Base-by-base conservation (phyloP, 352 stramenopile species). In the Phytophthora lateralis region DNA sequence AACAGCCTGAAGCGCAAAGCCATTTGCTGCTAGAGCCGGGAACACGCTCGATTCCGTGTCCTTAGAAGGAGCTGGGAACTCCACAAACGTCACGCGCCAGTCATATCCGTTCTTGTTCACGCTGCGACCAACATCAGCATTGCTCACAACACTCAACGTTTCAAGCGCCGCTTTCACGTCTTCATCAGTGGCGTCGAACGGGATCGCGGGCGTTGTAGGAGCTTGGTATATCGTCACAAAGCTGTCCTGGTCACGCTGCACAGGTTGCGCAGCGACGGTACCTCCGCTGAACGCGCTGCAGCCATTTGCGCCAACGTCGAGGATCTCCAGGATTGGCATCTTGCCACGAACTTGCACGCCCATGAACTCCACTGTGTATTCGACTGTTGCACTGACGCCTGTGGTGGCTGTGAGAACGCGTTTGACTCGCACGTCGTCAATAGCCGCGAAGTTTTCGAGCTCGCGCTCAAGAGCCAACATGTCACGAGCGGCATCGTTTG, bases 141-240 rank as follows among this genome's bases (percentile, higher is more conserved):
- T 97, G 45, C 88, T 86, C 15, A 98, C 80, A 17, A 86, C 84
- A 12, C 76, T 85, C 15, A 99, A 75, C 12, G 79, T 73, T 66
- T 99, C 93, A 2, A 99, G 74, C 7, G 91, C 96, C 32, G 89
- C 82, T 73, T 98, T 98, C 30, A 99, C 78, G 51, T 98, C 95
- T 29, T 80, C 68, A 27, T 95, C 84, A 14, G 71, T 86, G 6
- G 95, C 95, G 53, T 98, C 83, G 56, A 96, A 98, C 0, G 90
- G 88, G 34, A 99, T 97, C 17, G 84, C 66, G 32, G 66, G 62
- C 0, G 96, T 98, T 11, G 89, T 98, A 30, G 97, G 87, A 1
- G 95, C 83, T 38, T 89, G 82, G 60, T 98, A 98, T 46, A 98
- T 76, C 4, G 91, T 95, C 10, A 73, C 65, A 20, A 66, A 70